A percentile compares a stretch with the other conserved stretches of the same genome.
These are phyloP conservation scores for Boletus sp. DNA, from an alignment of 768 basidiomycete genomes.

Conservation along the genomic window DNA sequence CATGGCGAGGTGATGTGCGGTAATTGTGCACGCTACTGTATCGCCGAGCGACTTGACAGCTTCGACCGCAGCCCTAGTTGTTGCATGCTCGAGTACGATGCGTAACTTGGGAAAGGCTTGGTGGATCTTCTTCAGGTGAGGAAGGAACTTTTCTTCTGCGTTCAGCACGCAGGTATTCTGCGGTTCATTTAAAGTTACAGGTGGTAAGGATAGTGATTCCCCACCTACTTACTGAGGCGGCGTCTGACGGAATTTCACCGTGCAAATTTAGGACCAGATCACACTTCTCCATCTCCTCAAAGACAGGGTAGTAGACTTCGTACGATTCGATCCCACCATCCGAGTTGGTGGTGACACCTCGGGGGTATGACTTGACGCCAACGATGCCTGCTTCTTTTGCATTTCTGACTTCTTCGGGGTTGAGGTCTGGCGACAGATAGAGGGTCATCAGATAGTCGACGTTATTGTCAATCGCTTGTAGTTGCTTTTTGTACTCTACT, in stretches of 20 bases:
- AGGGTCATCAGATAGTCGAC: conserved; percentile 94
- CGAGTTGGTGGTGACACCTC: conserved; percentile 96
- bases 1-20: conserved; percentile 90
- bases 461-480: conserved; percentile 71
- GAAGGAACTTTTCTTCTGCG: conserved; percentile 86
- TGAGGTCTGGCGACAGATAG: conserved; percentile 89
- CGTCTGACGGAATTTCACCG: conserved; percentile 93
- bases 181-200: background rate
- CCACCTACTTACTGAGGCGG: conserved; percentile 43
- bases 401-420: conserved; percentile 86
- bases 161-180: conserved; percentile 92
- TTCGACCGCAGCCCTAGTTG: conserved; percentile 87
- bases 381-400: conserved; percentile 82
- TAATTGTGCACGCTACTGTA: conserved; percentile 95
- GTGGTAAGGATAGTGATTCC: background rate
- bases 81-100: conserved; percentile 97
- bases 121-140: conserved; percentile 82
- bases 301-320: conserved; percentile 88
- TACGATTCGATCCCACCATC: conserved; percentile 97
- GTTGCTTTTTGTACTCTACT: conserved; percentile 70
- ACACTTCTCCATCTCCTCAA: conserved; percentile 89
- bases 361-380: conserved; percentile 94
- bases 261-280: conserved; percentile 96
- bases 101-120: conserved; percentile 81
- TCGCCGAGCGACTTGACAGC: conserved; percentile 72